phyloP scores from a whole-genome alignment of 148 eudicot genomes.

The Diospyros kaki region DNA sequence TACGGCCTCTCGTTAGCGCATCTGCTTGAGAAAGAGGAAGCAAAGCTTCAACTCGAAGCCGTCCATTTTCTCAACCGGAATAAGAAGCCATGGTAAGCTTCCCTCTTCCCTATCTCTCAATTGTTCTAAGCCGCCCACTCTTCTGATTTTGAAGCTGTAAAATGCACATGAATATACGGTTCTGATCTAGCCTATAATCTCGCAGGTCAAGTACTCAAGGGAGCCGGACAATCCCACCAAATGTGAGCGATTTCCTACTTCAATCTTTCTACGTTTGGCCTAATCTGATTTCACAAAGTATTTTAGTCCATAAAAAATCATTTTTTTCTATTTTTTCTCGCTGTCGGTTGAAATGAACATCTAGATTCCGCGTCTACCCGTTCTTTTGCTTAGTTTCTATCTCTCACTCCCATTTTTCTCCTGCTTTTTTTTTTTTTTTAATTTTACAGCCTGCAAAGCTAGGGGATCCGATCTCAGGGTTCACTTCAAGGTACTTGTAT shows the following conservation, averaged over 20 bases:
- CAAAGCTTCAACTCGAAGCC: not conserved
- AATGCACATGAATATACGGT: not conserved
- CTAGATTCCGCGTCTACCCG: too few species aligned
- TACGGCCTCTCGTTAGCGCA: not conserved
- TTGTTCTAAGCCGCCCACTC: not conserved
- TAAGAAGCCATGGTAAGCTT: constrained; percentile 4
- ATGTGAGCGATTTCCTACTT: constrained; percentile 33
- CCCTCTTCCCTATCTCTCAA: not conserved
- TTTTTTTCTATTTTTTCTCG: not conserved
- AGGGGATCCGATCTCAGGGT: constrained; percentile 74
- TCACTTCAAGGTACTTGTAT: constrained; percentile 64
- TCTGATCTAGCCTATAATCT: not conserved
- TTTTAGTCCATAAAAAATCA: not conserved
- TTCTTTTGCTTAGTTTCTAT: too few species aligned
- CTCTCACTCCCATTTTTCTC: not conserved
- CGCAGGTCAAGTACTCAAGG: constrained; percentile 62
- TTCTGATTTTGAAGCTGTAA: not conserved
- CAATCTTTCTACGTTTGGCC: not conserved
- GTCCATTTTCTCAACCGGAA: not conserved
- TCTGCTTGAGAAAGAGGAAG: not conserved
- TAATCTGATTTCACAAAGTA: not conserved
- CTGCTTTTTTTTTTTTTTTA: not conserved
- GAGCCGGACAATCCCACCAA: constrained; percentile 82
- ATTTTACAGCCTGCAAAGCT: constrained; percentile 72
- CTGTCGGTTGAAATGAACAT: too few species aligned